Base-by-base conservation (phyloP, 1,284 basidiomycete genomes). In the Cystobasidiaceae sp. region DNA sequence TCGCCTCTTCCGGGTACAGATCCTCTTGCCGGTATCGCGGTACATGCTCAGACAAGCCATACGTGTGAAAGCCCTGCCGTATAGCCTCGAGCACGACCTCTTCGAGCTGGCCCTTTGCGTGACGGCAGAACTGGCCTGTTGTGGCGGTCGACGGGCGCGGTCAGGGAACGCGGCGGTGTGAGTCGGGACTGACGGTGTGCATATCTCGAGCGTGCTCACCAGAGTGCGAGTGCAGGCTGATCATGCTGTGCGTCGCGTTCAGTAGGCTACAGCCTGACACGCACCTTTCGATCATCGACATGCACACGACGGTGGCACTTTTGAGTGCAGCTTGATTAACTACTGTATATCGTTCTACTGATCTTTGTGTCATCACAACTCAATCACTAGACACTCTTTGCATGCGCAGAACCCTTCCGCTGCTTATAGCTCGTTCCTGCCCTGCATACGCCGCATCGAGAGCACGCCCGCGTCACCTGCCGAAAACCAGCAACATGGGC, bases 51-150 rank as follows among this genome's bases (percentile, higher is more conserved):
- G 86, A 89, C 64, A 98, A 80, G 3, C 93, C 91, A 74, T 88
- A 97, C 0, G 88, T 81, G 64, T 82, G 80, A 76, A 97, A 98
- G 0, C 86, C 85, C 75, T 87, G 83, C 2, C 78, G 74, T 61
- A 91, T 86, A 9, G 96, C 93, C 70, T 87, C 85, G 4, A 80
- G 74, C 0, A 96, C 86, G 15, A 93, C 87, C 2, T 89, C 83
- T 69, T 92, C 85, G 23, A 98, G 82, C 0, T 81, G 81, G 4
- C 88, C 86, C 72, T 79, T 76, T 7, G 92, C 94, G 76, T 98
- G 96, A 69, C 85, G 87, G 81, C 94, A 97, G 79, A 97, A 98
- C 75, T 96, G 87, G 32, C 94, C 94, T 6, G 93, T 97, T n/a
- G n/a, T n/a, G n/a, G n/a, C n/a, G n/a, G 75, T 97, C 93, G 9